Conservation (phyloP, 1,284 basidiomycete species). For the Vanrija sp. region DNA sequence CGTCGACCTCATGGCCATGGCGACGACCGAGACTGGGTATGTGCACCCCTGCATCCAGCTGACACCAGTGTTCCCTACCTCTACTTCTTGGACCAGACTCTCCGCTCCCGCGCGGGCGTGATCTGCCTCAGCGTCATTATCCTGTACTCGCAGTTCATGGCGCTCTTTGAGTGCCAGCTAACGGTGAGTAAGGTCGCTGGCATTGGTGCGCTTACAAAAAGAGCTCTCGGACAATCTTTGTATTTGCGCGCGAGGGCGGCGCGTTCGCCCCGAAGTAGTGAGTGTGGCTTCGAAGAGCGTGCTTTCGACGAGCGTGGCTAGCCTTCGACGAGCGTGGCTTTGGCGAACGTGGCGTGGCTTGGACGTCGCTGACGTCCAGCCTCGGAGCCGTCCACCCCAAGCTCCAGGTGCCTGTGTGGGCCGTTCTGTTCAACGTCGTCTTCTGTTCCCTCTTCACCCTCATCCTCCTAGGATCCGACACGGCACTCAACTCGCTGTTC, state of each 20-base stretch:
- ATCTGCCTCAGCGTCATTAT: slow-evolving; percentile 3
- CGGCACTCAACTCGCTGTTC: slow-evolving; percentile 6
- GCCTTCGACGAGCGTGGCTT: too few relatives aligned
- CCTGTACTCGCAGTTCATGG: slow-evolving; percentile 5
- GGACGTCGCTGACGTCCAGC: not conserved
- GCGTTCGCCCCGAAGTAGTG: slow-evolving; percentile 2
- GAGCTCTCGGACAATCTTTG: slow-evolving; percentile 1
- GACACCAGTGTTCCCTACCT: not conserved
- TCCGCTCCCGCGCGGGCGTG: not conserved
- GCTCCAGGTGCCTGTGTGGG: slow-evolving; percentile 2
- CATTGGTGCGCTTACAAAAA: not conserved
- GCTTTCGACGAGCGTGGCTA: too few relatives aligned
- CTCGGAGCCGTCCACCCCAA: slow-evolving; percentile 1
- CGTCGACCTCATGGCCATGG: slow-evolving; percentile 1
- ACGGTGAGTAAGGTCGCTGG: not conserved
- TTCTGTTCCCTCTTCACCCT: not conserved
- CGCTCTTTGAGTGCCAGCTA: slow-evolving; percentile 4
- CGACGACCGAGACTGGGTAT: not conserved
- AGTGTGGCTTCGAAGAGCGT: not conserved
- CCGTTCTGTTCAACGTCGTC: slow-evolving; percentile 1
- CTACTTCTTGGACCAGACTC: slow-evolving; percentile 1
- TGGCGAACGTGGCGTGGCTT: too few relatives aligned
- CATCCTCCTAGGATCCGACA: slow-evolving; percentile 2
- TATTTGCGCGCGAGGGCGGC: slow-evolving; percentile 7
- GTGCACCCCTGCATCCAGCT: too few relatives aligned